These are phyloP conservation scores for Colletotrichum somersetense DNA, from an alignment of 2,329 filamentous ascomycete species.

Conservation along the genomic window DNA sequence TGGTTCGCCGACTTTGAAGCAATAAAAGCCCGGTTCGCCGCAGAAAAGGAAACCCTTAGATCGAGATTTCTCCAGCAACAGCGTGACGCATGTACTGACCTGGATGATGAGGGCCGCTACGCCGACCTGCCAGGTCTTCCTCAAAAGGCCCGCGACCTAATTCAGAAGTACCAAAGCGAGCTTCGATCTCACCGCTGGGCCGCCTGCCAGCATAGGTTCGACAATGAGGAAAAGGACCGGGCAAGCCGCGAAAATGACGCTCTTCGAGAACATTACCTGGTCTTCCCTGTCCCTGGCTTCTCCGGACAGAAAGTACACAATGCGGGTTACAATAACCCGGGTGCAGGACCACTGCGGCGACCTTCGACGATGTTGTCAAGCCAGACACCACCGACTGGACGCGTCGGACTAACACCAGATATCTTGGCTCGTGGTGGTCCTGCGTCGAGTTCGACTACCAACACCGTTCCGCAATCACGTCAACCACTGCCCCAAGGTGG, in stretches of 20 bases:
- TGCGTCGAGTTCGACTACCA: neutral
- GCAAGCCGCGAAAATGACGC: slow-evolving; percentile 14
- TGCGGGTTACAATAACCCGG: neutral
- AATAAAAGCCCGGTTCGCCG: slow-evolving; percentile 28
- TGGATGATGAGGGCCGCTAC: slow-evolving; percentile 26
- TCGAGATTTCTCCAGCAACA: slow-evolving; percentile 15
- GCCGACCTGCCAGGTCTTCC: slow-evolving; percentile 5
- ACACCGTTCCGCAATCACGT: neutral
- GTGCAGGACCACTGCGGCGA: neutral
- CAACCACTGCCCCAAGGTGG: neutral
- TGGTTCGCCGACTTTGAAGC: slow-evolving; percentile 27
- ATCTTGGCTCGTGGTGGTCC: neutral
- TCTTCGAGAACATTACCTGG: slow-evolving; percentile 27
- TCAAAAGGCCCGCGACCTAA: slow-evolving; percentile 12
- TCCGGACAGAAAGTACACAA: neutral
- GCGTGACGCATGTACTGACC: slow-evolving; percentile 24
- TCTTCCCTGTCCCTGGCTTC: slow-evolving; percentile 13
- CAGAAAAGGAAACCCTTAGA: slow-evolving; percentile 21
- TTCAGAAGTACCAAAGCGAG: slow-evolving; percentile 29
- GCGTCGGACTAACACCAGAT: neutral
- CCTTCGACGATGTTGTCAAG: neutral
- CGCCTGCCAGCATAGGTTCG: slow-evolving; percentile 16
- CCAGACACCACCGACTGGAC: neutral
- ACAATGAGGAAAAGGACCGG: slow-evolving; percentile 1
- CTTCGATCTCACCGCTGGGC: slow-evolving; percentile 29